Base-by-base conservation (phyloP, 192 early-diverging fungal species). In the Gorgonomyces haynaldii region DNA sequence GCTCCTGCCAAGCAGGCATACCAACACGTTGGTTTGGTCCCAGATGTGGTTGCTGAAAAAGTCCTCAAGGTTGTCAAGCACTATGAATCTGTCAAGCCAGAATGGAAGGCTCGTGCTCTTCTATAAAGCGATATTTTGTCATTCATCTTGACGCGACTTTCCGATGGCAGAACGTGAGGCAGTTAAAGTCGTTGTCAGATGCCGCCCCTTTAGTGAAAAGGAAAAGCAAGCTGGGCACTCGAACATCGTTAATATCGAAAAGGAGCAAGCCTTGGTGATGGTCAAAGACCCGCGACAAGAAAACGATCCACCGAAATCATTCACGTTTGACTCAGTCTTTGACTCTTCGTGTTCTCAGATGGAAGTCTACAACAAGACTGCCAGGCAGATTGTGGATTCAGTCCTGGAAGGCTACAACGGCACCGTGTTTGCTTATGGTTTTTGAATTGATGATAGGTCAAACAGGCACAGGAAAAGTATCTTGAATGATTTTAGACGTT, bases 1-100 rank as follows among this genome's bases (percentile, higher is more conserved):
- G 94, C 78, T 22, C 90, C 91, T 13, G 81, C 75, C 64, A 61
- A 53, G 58, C 58, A 87, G 51, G 64, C 89, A n/a, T 95, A 85
- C 66, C 72, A 91, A 64, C 71, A 84, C 55, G 88, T 88, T 53
- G 85, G 81, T n/a, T 65, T 95, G 26, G 82, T 82, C 5, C 76
- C 81, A 40, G 84, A 88, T 20, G 69, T 57, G 30, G 60, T 86
- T 52, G 75, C 81, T 6, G 57, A 59, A 6, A 89, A 89, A 67
- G 86, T 84, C n/a, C 68, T 79, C 57, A 82, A 88, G 64, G 58
- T 82, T 30, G 61, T 94, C 48, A 70, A 69, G 20, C 78, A 83
- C 66, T 93, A 84, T 70, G 78, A 84, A 66, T 51, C 44, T 32
- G 57, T 42, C 26, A 32, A 34, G 39, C 52, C 52, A 22, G 52